Evolutionary conservation across 495 filamentous ascomycete species (phyloP), one percentile per base, ranked within the genome.

Genomic region (Aspergillus ostianus): DNA sequence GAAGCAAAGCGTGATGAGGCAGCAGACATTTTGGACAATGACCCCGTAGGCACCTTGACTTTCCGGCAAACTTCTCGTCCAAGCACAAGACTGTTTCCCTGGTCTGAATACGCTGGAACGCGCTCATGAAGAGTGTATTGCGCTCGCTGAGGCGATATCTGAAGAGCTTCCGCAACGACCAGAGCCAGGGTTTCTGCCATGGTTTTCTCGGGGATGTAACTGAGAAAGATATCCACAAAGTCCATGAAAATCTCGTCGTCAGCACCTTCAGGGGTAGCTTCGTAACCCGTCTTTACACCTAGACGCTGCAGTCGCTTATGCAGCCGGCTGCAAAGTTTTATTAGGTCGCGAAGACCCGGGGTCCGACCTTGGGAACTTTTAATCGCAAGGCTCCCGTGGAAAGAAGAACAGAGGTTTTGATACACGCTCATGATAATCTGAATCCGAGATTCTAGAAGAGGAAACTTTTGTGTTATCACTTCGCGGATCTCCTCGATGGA

Each of bases 201-300:
- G 6, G 82, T 79, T 19, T 78, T 81, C 41, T 85, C 87, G n/a
- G 89, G 85, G 21, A 95, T 72, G 60, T 85, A 87, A 36, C 89
- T 89, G 48, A 89, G 85, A 73, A 97, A 97, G 60, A 92, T 90
- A 69, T 98, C 94, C 36, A 90, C 80, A 6, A 91, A 87, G 67
- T 98, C 95, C 67, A 95, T 78, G 67, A 97, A 96, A 65, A 97
- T 95, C 47, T 87, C 84, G 63, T 97, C 91, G 66, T 87, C 84
- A 8, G 85, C 80, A 3, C 81, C 80, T 57, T 93, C 89, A 4
- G 81, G 82, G 20, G 91, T 84, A n/a, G 85, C 74, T 70, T 97
- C 90, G 19, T 82, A 80, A n/a, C 87, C 87, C 47, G 84, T 90
- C 67, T 81, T 86, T 61, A 88, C 80, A 47, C 86, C 83, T 7